These are phyloP conservation scores for Fragaria vesca DNA, from an alignment of 306 rosid genomes.

Conservation along the genomic window DNA sequence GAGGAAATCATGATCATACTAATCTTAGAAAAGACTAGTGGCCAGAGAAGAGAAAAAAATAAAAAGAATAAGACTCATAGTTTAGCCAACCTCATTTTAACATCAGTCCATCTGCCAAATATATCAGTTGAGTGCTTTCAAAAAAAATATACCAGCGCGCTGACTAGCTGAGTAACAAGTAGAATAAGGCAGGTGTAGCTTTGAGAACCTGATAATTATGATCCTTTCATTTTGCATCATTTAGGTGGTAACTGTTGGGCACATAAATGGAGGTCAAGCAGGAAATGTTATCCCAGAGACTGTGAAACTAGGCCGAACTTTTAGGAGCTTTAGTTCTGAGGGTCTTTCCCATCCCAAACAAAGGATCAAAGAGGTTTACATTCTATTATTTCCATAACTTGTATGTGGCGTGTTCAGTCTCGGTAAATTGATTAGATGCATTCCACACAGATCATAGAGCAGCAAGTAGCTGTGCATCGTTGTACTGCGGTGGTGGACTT, in stretches of 20 bases:
- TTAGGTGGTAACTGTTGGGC: slow-evolving; percentile 45
- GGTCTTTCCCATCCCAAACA: slow-evolving; percentile 36
- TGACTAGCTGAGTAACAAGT: not conserved
- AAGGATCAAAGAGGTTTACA: slow-evolving; percentile 44
- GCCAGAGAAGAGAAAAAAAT: not conserved
- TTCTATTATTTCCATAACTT: not conserved
- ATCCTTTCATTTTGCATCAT: slow-evolving; percentile 1
- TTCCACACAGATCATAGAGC: slow-evolving; percentile 35
- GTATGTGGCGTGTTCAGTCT: not conserved
- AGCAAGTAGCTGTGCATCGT: slow-evolving; percentile 37
- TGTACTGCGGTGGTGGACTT: slow-evolving; percentile 46
- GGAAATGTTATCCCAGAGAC: slow-evolving; percentile 36
- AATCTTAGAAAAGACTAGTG: not conserved
- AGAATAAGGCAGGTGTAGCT: not conserved
- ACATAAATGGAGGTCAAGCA: slow-evolving; percentile 38
- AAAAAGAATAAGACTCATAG: too few species aligned
- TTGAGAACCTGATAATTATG: not conserved
- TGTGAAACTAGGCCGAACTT: slow-evolving; percentile 38
- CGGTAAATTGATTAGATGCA: not conserved
- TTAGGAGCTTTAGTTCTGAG: slow-evolving; percentile 35
- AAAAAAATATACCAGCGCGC: too few species aligned
- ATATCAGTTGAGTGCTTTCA: too few species aligned
- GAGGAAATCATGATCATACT: not conserved
- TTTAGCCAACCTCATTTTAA: not conserved
- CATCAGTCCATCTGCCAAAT: not conserved